These are phyloP conservation scores for Quercus phellos DNA, from an alignment of 331 rosid genomes.

Conservation along the genomic window DNA sequence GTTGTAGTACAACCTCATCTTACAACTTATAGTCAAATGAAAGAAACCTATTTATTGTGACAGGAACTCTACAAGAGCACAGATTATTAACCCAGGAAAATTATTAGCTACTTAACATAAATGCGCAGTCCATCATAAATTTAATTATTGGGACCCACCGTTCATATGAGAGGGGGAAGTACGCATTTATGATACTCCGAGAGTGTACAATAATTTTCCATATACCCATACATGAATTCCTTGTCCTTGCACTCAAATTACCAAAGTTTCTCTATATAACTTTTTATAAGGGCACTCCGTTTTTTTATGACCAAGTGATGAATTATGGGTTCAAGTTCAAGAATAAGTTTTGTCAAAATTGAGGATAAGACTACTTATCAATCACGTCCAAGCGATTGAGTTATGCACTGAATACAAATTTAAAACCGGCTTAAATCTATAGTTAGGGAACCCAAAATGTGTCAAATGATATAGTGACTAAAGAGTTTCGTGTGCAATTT, in stretches of 20 bases:
- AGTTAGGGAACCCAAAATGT: conserved; percentile 30
- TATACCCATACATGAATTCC: conserved; percentile 30
- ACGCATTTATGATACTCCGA: accelerated
- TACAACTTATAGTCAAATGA: conserved; percentile 6
- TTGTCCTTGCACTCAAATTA: conserved; percentile 28
- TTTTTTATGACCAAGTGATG: no score
- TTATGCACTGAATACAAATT: no score
- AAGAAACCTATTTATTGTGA: conserved; percentile 31
- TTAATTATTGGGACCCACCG: accelerated
- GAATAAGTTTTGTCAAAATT: no score
- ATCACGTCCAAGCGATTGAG: no score
- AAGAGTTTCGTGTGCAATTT: not conserved
- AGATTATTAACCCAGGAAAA: conserved; percentile 19
- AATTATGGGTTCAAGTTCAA: no score
- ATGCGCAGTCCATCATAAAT: no score
- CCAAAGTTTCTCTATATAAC: no score
- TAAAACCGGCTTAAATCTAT: no score
- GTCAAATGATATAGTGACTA: conserved; percentile 30
- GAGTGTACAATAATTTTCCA: no score
- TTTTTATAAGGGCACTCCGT: no score
- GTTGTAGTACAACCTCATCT: conserved; percentile 25
- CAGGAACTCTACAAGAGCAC: conserved; percentile 26
- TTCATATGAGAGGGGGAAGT: accelerated
- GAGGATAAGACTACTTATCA: no score
- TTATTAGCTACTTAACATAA: no score